Conservation (phyloP, 2,329 filamentous ascomycete species). For the Fusarium sp. region DNA sequence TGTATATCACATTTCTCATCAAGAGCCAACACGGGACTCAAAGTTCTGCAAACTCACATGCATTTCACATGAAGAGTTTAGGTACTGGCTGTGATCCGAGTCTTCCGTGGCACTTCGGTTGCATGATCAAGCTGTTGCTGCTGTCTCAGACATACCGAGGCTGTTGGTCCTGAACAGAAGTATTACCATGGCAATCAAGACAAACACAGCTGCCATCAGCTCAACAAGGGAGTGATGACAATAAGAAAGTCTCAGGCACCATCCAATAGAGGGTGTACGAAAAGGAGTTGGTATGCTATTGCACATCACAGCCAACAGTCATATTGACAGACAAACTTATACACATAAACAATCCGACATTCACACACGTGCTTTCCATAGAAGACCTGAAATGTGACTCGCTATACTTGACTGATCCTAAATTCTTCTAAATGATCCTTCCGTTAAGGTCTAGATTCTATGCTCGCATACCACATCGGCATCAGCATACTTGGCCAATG, state of each 20-base stretch:
- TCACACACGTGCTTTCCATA: not conserved
- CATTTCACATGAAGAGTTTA: not conserved
- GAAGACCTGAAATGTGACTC: not conserved
- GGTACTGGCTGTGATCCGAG: not conserved
- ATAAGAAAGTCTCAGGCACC: not conserved
- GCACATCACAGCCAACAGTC: not conserved
- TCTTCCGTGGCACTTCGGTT: not conserved
- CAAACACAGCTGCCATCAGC: not conserved
- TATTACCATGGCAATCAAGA: not conserved
- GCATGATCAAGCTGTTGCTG: not conserved
- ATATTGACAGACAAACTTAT: not conserved
- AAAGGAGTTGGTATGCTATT: accelerated
- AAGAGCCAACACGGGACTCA: accelerated
- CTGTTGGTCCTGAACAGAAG: not conserved
- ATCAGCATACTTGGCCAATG: not conserved
- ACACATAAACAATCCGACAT: not conserved
- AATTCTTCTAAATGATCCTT: not conserved
- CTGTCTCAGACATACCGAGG: not conserved
- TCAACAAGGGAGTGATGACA: no score
- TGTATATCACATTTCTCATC: not conserved
- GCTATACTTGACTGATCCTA: not conserved
- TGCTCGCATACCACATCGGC: not conserved
- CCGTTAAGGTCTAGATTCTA: not conserved
- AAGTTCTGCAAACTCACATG: not conserved
- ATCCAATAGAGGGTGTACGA: not conserved